A percentile compares a stretch with the other conserved stretches of the same genome.
phyloP scores from a whole-genome alignment of 768 basidiomycete species.

The Pleurotus pulmonarius region DNA sequence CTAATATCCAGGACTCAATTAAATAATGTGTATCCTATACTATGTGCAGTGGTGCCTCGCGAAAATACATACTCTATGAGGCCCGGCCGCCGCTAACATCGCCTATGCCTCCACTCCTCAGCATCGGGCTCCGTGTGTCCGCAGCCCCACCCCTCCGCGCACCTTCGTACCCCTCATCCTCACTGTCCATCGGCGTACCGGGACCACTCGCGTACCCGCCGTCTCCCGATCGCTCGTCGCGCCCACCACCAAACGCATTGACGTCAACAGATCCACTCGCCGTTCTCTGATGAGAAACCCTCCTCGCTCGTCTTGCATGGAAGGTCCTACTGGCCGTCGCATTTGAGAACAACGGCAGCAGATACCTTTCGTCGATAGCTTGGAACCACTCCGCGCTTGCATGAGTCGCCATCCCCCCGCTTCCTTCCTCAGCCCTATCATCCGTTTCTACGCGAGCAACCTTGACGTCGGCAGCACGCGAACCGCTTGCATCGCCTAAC shows the following conservation, averaged over 20 bases:
- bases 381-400: slow-evolving; percentile 79
- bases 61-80: too few relatives aligned
- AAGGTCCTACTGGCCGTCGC: slow-evolving; percentile 85
- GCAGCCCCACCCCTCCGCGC: slow-evolving; percentile 36
- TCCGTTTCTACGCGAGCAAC: background rate
- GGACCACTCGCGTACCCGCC: slow-evolving; percentile 20
- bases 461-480: slow-evolving; percentile 14
- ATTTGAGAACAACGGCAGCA: slow-evolving; percentile 90
- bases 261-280: slow-evolving; percentile 14
- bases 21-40: too few relatives aligned
- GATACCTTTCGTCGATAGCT: slow-evolving; percentile 88
- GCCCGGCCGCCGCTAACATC: too few relatives aligned
- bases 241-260: slow-evolving; percentile 5
- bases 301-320: slow-evolving; percentile 70
- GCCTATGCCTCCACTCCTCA: too few relatives aligned
- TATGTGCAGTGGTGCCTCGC: too few relatives aligned
- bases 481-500: slow-evolving; percentile 15
- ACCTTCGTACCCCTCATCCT: slow-evolving; percentile 32
- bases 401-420: slow-evolving; percentile 48
- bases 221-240: slow-evolving; percentile 13
- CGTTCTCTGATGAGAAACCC: slow-evolving; percentile 29
- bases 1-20: too few relatives aligned
- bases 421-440: slow-evolving; percentile 3
- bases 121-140: too few relatives aligned
- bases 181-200: slow-evolving; percentile 34